Evolutionary conservation across 257 asterid genomes (phyloP).

Genomic region (Parsonsia alboflavescens): DNA sequence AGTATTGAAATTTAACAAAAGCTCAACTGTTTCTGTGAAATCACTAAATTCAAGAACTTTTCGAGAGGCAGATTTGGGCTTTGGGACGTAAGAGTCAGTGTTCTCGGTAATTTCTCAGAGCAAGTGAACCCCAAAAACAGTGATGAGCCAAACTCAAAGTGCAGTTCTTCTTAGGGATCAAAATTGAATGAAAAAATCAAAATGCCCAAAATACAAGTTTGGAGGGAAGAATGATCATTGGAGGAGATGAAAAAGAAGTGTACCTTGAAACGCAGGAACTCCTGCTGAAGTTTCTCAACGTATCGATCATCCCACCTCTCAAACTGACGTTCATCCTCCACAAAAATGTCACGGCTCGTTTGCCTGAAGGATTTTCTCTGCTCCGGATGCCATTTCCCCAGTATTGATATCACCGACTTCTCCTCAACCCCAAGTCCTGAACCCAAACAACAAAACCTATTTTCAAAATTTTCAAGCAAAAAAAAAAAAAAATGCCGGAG

Average conservation of each 20-base stretch:
- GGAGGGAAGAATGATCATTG: not conserved
- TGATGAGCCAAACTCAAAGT: too few relatives aligned
- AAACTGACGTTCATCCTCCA: conserved; percentile 71
- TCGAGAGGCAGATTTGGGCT: too few relatives aligned
- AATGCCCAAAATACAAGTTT: not conserved
- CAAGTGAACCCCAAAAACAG: too few relatives aligned
- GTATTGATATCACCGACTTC: conserved; percentile 44
- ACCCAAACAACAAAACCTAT: too few relatives aligned
- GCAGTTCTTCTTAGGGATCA: too few relatives aligned
- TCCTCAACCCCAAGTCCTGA: conserved; percentile 87
- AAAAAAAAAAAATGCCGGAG: not conserved
- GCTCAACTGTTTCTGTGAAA: too few relatives aligned
- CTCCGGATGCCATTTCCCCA: conserved; percentile 66
- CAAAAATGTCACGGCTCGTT: conserved; percentile 44
- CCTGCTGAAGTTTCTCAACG: conserved; percentile 61
- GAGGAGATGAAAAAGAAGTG: too few relatives aligned
- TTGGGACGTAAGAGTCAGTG: too few relatives aligned
- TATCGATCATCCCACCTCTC: conserved; percentile 71
- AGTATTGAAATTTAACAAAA: too few relatives aligned
- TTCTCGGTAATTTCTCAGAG: too few relatives aligned
- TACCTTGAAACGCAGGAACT: conserved; percentile 85
- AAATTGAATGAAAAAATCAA: too few relatives aligned
- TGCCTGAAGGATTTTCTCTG: conserved; percentile 57
- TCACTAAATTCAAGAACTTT: too few relatives aligned
- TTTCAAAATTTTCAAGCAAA: not conserved